Evolutionary conservation across 192 early-diverging fungal species (phyloP), one percentile per base, ranked within the genome.

Genomic region (Geosiphon pyriformis): DNA sequence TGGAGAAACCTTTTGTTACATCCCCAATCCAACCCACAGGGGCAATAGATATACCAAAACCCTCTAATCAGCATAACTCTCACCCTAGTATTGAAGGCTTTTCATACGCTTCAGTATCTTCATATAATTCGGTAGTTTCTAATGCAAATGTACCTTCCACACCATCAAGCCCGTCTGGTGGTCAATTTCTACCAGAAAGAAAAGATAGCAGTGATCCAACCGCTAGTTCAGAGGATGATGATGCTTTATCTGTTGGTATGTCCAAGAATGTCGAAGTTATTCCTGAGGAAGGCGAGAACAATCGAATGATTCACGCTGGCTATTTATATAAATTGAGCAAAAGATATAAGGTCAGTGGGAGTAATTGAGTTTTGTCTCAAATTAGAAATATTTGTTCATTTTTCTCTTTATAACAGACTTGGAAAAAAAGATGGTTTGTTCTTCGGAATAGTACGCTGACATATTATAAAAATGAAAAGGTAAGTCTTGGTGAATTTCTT

Each of bases 381-480:
- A 42, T 15, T 10, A 42, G 15, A 42, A 42, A 42, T 27, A 2
- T 29, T 52, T 61, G 17, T 47, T 25, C 20, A 29, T 42, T 61
- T 56, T 46, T 54, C 51, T 57, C 20, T 26, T 56, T 42, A 32
- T 48, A 57, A 30, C 56, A 78, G 76, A 80, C 71, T 22, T 86
- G 85, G 85, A 77, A 78, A 56, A 86, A 83, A 59, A 77, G 83
- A 51, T 86, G 81, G 85, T 86, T 86, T 72, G 85, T 85, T 6
- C 64, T 86, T 12, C 65, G 83, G 32, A 79, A 74, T 26, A 78
- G 80, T 55, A 80, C 76, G 26, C 55, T 86, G 53, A 71, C 80
- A 0, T 86, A 84, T 68, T 86, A 86, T 67, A 80, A 86, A 59
- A 76, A 86, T 63, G 59, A 77, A 4, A 85, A 86, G 74, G 82